Evolutionary conservation across 1,284 basidiomycete genomes (phyloP), one percentile per base, ranked within the genome.

Genomic region (Lentinus polychrous): DNA sequence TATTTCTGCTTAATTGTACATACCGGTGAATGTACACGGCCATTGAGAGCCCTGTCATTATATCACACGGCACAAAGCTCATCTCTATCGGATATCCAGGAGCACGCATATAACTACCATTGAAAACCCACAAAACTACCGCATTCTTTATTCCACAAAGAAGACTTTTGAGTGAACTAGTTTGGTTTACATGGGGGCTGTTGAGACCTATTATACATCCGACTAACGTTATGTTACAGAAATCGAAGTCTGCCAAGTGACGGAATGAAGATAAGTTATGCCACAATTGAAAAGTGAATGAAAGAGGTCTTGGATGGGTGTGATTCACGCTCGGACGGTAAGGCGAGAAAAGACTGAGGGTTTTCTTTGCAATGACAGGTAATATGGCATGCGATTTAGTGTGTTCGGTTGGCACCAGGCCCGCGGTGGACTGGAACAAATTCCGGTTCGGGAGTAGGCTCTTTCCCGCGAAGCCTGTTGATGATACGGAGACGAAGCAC

Each of bases 401-500:
- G 12, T 22, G 6, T 35, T 23, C 3, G 27, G 31, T n/a, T 45
- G 27, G 17, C 34, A 39, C 14, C 32, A 20, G 38, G 33, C 10
- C 45, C 33, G 35, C 32, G 42, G n/a, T 53, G 18, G 10, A 50
- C n/a, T 32, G 41, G 41, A 14, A 44, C 31, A n/a, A 33, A 38
- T 36, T 58, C 61, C 22, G 62, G 65, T 49, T 72, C 72, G 8
- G 75, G 76, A 44, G 71, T 72, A 46, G 72, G 72, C 32, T 67
- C 60, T 58, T 72, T 72, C 52, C 75, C 72, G 51, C 76, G 69
- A 32, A 85, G 64, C 40, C 74, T 71, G 48, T 71, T 73, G 55
- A 85, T 75, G 38, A 84, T 73, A 46, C 73, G 69, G 55, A 85
- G 67, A 42, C 82, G 75, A 52, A 76, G 73, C 34, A 67, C 81